phyloP scores from a whole-genome alignment of 306 rosid species.

The Psophocarpus tetragonolobus region DNA sequence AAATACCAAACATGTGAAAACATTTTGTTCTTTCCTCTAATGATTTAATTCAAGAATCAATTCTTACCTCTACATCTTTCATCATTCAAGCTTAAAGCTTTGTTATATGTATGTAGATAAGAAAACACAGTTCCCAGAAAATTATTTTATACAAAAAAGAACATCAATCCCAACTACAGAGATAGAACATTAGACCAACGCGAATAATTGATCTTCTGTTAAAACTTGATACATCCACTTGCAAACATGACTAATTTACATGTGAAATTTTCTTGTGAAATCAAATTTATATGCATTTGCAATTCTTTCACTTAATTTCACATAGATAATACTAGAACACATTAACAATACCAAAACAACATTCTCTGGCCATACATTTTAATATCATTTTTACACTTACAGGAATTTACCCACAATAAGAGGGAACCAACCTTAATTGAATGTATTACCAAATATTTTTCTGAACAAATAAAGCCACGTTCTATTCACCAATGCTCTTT shows the following conservation, averaged over 20 bases:
- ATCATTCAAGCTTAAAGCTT: no score
- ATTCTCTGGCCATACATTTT: neutral
- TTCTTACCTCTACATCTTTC: no score
- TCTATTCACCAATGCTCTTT: neutral
- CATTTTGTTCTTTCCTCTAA: no score
- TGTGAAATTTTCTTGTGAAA: neutral
- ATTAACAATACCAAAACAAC: neutral
- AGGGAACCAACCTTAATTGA: neutral
- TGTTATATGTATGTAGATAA: no score
- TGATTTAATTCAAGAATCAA: no score
- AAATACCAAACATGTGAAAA: neutral
- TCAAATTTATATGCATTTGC: neutral
- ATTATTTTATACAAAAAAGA: no score
- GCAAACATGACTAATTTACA: no score
- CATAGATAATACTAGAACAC: neutral
- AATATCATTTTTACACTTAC: neutral
- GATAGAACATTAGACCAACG: no score
- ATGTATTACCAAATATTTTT: neutral
- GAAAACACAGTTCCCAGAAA: no score
- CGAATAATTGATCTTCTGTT: neutral
- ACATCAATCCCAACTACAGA: neutral
- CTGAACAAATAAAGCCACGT: neutral
- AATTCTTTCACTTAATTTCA: neutral
- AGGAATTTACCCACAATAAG: neutral
- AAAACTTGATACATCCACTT: neutral